Base-by-base conservation (phyloP, 352 stramenopile species). In the Stephanocyclus meneghinianus region DNA sequence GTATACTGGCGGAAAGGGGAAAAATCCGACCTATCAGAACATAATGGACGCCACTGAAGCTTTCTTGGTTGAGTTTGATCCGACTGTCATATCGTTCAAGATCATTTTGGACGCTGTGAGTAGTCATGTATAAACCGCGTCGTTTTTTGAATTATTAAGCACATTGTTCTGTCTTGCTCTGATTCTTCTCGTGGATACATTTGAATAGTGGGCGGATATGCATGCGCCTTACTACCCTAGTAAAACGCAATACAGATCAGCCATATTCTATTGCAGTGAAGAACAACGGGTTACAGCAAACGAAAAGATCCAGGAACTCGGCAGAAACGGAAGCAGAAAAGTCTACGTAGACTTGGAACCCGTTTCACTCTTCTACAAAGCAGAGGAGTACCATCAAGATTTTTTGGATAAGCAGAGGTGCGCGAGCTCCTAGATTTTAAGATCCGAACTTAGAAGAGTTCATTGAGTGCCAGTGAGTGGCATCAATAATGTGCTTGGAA, bases 371-470 rank as follows among this genome's bases (percentile, higher is more conserved):
- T 92, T 92, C 81, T 92, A 89, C 61, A 70, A 60, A 57, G 87
- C 82, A 29, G 87, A 92, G 61, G 85, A 92, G 50, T 92, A 92
- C 69, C 87, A 92, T 60, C 87, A 92, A 66, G 70, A 90, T 32
- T 92, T 85, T 51, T 63, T 90, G 26, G 76, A 81, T 18, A 81
- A 81, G 44, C 66, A 72, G 50, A 59, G 57, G 72, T 47, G 63
- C 71, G 16, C 51, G 62, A 47, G 26, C 51, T 66, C 62, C 62
- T 37, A 48, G 13, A 61, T 68, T 78, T 60, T 78, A 53, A 53
- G 13, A 10, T 21, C 44, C 15, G 8, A 50, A 50, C 8, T 15
- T 15, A 15, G 8, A 15, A 50, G 15, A 50, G 8, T 15, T 50
- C n/a, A n/a, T n/a, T 16, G 15, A 16, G 9, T 50, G 9, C 15